phyloP scores from a whole-genome alignment of 2,329 filamentous ascomycete genomes.

The Alternaria metachromatica region DNA sequence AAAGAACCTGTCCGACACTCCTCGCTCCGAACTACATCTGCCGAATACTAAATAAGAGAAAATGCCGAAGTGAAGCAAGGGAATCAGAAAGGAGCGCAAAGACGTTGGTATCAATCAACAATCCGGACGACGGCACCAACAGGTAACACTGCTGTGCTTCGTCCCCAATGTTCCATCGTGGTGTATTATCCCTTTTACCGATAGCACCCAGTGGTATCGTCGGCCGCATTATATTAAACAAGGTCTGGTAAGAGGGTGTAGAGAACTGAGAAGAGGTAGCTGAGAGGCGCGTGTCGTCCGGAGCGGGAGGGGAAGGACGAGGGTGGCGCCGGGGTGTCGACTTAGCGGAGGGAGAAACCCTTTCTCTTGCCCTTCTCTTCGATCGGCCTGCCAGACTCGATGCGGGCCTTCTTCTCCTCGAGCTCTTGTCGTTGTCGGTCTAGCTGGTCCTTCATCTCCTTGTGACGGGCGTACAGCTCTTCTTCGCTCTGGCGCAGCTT shows the following conservation, averaged over 20 bases:
- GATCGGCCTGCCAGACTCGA: conserved; percentile 93
- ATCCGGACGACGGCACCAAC: conserved; percentile 48
- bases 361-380: conserved; percentile 99
- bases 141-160: conserved; percentile 42
- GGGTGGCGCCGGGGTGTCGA: conserved; percentile 12
- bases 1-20: conserved; percentile 43
- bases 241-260: conserved; percentile 48
- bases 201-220: conserved; percentile 51
- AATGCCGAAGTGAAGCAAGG: conserved; percentile 41
- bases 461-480: conserved; percentile 95
- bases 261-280: conserved; percentile 44
- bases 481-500: conserved; percentile 99
- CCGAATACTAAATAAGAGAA: conserved; percentile 48
- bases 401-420: conserved; percentile 95
- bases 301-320: conserved; percentile 15
- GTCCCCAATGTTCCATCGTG: conserved; percentile 38
- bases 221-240: conserved; percentile 50
- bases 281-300: conserved; percentile 36
- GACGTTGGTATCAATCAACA: conserved; percentile 55
- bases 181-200: conserved; percentile 47
- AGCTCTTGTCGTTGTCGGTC: conserved; percentile 93
- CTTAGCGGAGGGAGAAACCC: conserved; percentile 96
- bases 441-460: conserved; percentile 99
- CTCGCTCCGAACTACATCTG: conserved; percentile 44
- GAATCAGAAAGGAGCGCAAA: conserved; percentile 49